phyloP scores from a whole-genome alignment of 495 filamentous ascomycete species.

The Paragyromitra xinjiangensis region DNA sequence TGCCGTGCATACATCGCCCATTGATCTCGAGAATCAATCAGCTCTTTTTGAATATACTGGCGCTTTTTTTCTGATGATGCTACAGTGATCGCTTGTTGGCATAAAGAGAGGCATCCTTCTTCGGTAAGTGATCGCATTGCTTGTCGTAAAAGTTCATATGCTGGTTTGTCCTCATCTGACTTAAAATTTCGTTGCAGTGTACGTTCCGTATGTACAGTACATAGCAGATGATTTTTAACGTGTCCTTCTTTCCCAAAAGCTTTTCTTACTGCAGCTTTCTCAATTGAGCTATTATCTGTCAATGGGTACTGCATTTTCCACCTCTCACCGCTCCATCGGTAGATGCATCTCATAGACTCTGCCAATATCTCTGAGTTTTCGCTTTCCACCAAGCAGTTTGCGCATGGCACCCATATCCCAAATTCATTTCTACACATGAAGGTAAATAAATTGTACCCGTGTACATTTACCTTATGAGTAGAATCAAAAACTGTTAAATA shows the following conservation, averaged over 20 bases:
- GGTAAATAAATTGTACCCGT: conserved; percentile 21
- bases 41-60: conserved; percentile 13
- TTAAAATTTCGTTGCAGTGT: not conserved
- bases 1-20: conserved; percentile 9
- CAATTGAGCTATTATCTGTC: conserved; percentile 26
- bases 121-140: not conserved
- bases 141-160: not conserved
- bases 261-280: conserved; percentile 8
- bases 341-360: conserved; percentile 2
- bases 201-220: not conserved
- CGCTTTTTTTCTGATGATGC: conserved; percentile 3
- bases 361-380: conserved; percentile 9
- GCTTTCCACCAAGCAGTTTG: conserved; percentile 9
- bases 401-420: conserved; percentile 13
- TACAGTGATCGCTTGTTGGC: not conserved
- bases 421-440: conserved; percentile 19
- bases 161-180: not conserved
- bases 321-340: not conserved
- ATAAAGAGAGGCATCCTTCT: not conserved
- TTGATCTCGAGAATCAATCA: not conserved
- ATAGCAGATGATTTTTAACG: not conserved
- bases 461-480: conserved; percentile 13
- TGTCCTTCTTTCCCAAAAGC: conserved; percentile 4
- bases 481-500: conserved; percentile 12
- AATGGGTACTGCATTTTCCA: conserved; percentile 22